phyloP scores from a whole-genome alignment of 139 green algal species.

The Picochlorum sp. region DNA sequence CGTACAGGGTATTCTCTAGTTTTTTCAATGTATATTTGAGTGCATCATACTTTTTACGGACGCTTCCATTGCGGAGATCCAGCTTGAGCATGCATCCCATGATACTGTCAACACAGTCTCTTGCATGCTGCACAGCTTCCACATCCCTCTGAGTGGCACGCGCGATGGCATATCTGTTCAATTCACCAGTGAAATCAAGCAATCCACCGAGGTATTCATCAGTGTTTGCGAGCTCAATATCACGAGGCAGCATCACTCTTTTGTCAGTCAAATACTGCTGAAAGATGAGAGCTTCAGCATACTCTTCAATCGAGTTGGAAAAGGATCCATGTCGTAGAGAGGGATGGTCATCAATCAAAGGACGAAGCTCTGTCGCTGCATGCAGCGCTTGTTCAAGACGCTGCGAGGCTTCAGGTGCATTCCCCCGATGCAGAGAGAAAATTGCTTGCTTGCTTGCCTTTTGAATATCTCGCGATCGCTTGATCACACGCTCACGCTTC shows the following conservation, averaged over 20 bases:
- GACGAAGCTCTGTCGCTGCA: constrained; percentile 45
- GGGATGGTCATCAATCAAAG: constrained; percentile 42
- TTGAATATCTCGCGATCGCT: constrained; percentile 58
- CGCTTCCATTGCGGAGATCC: constrained; percentile 59
- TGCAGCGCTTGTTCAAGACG: constrained; percentile 40
- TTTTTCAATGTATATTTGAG: constrained; percentile 78
- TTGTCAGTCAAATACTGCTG: constrained; percentile 52
- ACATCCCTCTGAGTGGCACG: constrained; percentile 53
- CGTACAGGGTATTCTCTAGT: constrained; percentile 64
- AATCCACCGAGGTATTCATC: constrained; percentile 74
- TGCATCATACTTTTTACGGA: constrained; percentile 70
- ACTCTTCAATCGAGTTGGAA: constrained; percentile 56
- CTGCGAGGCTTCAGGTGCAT: constrained; percentile 27
- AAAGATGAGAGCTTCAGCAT: constrained; percentile 59
- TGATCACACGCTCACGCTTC: constrained; percentile 43
- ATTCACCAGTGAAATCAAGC: constrained; percentile 76
- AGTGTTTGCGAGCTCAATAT: constrained; percentile 49
- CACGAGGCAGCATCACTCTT: constrained; percentile 32
- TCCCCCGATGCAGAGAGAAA: constrained; percentile 58
- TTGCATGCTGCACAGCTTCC: constrained; percentile 40
- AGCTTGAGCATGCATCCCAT: constrained; percentile 39
- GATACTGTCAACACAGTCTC: constrained; percentile 51
- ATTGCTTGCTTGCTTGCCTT: constrained; percentile 74
- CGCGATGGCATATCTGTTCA: constrained; percentile 57
- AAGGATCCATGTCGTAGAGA: constrained; percentile 53